A percentile compares a stretch with the other conserved stretches of the same genome.
These are phyloP conservation scores for Osmozyma mogii DNA, from an alignment of 805 yeast species.

Conservation along the genomic window DNA sequence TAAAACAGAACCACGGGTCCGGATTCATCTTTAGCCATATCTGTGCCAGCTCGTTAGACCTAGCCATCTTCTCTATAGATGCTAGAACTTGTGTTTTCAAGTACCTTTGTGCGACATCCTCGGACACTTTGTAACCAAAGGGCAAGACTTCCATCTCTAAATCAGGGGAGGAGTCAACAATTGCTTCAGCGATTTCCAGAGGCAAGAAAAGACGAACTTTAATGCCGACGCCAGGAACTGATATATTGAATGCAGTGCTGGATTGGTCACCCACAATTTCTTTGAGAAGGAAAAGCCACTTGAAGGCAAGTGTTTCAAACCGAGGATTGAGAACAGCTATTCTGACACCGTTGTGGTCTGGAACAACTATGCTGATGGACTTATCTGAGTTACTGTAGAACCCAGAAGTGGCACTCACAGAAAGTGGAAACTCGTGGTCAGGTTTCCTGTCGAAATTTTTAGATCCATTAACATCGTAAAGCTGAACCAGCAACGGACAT, in stretches of 20 bases:
- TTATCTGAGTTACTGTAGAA: slow-evolving; percentile 66
- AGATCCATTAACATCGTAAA: slow-evolving; percentile 42
- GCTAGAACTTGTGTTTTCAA: slow-evolving; percentile 29
- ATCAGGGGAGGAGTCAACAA: slow-evolving; percentile 22
- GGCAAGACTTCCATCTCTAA: slow-evolving; percentile 36
- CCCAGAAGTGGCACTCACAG: slow-evolving; percentile 24
- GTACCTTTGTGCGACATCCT: slow-evolving; percentile 26
- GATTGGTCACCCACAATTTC: slow-evolving; percentile 34
- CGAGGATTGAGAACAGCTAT: slow-evolving; percentile 52
- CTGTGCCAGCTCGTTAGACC: slow-evolving; percentile 1
- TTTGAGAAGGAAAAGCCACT: slow-evolving; percentile 57
- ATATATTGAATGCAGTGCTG: slow-evolving; percentile 22
- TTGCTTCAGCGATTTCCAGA: neutral
- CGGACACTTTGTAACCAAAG: slow-evolving; percentile 20
- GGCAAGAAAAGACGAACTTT: neutral
- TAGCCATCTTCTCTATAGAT: slow-evolving; percentile 16
- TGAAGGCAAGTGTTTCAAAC: slow-evolving; percentile 44
- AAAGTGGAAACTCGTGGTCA: slow-evolving; percentile 13
- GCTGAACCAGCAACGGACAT: slow-evolving; percentile 54
- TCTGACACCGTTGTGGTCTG: slow-evolving; percentile 13
- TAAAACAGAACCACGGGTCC: slow-evolving; percentile 47
- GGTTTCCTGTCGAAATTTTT: slow-evolving; percentile 15
- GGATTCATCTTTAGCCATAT: slow-evolving; percentile 17
- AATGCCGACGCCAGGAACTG: slow-evolving; percentile 13
- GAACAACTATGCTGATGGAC: slow-evolving; percentile 46